Evolutionary conservation across 2,329 filamentous ascomycete species (phyloP), one percentile per base, ranked within the genome.

Genomic region (Huntiella moniliformis): DNA sequence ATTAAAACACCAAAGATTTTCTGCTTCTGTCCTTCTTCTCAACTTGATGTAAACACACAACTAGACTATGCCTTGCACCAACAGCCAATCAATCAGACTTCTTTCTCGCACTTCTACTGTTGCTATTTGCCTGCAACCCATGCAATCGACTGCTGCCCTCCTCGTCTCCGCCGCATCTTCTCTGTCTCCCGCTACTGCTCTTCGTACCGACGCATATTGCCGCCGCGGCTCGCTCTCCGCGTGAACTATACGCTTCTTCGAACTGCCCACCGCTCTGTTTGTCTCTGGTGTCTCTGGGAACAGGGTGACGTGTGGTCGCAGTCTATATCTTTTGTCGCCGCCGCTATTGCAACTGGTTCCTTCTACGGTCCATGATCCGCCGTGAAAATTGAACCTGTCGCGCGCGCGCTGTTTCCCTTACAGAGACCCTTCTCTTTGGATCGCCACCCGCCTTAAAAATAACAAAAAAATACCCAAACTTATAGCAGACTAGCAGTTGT

Each of bases 141-240:
- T 46, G 36, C 44, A 43, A 31, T 38, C 44, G 35, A 35, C 28
- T 39, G 31, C 32, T 36, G 38, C 42, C 33, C 43, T 33, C 47
- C 37, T 17, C 38, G 32, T 40, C 37, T 39, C 38, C 13, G 31
- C 31, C 40, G 17, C 35, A 36, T 49, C 18, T 37, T 39, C 42
- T 41, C 36, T 41, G 46, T 46, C 34, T 36, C 22, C 22, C 22
- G 22, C 22, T 28, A 10, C 40, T 40, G 36, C 33, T 46, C 39
- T 50, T 45, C 48, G 48, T 17, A 41, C 44, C 33, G 48, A 50
- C 48, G 48, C 48, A 50, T 44, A 50, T 50, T 44, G 48, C 31
- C 48, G 48, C 48, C 48, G 48, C 22, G 48, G 44, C 33, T 40
- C 36, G 41, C 17, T 50, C 15, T 46, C 42, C 35, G 48, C 48